Evolutionary conservation across 306 rosid species (phyloP), one percentile per base, ranked within the genome.

Genomic region (Cotoneaster glaucophyllus): DNA sequence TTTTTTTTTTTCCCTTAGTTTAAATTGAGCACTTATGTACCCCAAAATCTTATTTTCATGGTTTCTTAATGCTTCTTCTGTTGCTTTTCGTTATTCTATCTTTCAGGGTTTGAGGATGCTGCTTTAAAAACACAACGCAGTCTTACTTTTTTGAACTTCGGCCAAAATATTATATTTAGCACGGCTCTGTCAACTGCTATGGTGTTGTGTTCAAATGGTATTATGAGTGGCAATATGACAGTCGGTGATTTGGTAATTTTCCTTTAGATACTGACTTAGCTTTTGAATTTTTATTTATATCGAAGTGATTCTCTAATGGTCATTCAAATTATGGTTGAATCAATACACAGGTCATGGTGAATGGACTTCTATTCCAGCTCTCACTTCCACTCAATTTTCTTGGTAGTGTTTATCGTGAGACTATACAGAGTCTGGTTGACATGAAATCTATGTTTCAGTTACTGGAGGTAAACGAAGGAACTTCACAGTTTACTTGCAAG

Each of bases 341-440:
- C 77, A 54, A 67, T 68, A 56, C 62, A 48, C 87, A 95, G 98
- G 98, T 95, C 67, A 95, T 95, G 98, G 98, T 95, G 81, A 95
- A 95, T 85, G 97, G 98, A 68, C 98, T 95, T 79, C 96, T 95
- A 78, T 95, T 95, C 90, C 98, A 95, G 86, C 82, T 95, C 32
- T 95, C 98, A 44, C 97, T 95, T 85, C 98, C 98, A 32, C 97
- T 95, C 74, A 92, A 90, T 84, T 95, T 92, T 82, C 97, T 95
- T 77, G 98, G 98, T 25, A 89, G 98, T 88, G 98, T 95, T 78
- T 95, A 90, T 89, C 93, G 97, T 62, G 98, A 95, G 83, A 95
- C 98, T 73, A 80, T 95, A 80, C 98, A 95, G 84, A 92, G 97
- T 83, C 89, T 95, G 74, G 87, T 95, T 80, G 98, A 95, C 86